Base-by-base conservation (phyloP, 345 rosid genomes). In the Durio zibethinus region DNA sequence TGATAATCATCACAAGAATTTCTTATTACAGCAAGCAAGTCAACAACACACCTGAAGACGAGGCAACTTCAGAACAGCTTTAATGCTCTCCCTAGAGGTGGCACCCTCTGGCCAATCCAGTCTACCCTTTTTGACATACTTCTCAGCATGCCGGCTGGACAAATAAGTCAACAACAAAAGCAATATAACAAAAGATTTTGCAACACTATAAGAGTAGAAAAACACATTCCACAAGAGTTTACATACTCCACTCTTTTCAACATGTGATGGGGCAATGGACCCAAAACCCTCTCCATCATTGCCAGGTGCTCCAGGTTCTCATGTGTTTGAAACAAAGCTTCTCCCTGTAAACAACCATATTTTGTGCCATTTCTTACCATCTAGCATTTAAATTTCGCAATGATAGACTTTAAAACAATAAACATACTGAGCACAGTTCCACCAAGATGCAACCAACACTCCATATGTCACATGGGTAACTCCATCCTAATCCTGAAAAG, bases 301-400 rank as follows among this genome's bases (percentile, higher is more conserved):
- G 93, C 95, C 47, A 89, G 79, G 81, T 89, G 95, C 87, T 89
- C 94, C 35, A 91, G 78, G 83, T 88, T 91, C 76, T 91, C 95
- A 60, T 88, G 91, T 4, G 91, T 89, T 86, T 91, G 95, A 79
- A 91, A 91, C 84, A 91, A 80, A 43, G 93, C 91, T 84, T 88
- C 90, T 76, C 93, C 95, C 93, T 89, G 88, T 65, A 62, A 73
- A 64, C 14, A 73, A 78, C 11, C 20, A 29, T 42, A 57, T 23
- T n/a, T 52, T 14, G 9, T 23, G 56, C n/a, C 25, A 56, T 36
- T 29, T 36, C 12, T 9, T 27, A 62, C 73, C 33, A 52, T 52
- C 48, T 69, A 20, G 64, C 56, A 75, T 40, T 10, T 45, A 3
- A 15, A 52, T 29, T 6, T 61, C 61, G 10, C 71, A 40, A 65